Base-by-base conservation (phyloP, 805 yeast genomes). In the Starmera pachycereana region DNA sequence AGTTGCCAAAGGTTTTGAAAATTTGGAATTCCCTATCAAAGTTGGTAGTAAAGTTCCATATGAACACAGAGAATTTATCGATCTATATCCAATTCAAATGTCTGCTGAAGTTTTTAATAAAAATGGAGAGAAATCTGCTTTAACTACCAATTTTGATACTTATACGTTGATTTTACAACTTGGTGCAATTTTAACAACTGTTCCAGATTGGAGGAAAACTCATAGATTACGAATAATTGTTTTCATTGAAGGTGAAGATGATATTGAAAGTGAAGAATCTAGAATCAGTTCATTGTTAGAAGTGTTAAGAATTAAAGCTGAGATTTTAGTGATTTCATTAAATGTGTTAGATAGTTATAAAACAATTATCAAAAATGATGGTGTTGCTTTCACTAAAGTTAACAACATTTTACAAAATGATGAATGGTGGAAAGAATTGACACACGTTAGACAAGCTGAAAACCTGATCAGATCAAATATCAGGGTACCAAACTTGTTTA, bases 51-150 rank as follows among this genome's bases (percentile, higher is more conserved):
- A 54, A 12, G 37, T 62, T 14, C 49, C 53, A 3, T 51, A 54
- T 12, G 49, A 53, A 1, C 51, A 60, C 25, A 71, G 68, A 44
- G 69, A 71, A 46, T 81, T 65, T 48, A 88, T 92, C 52, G 99
- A 92, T 57, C 62, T 92, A 32, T 92, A 94, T 58, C 98, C 99
- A 0, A 89, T 92, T 48, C 98, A 92, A 53, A 92, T 92, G 97
- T 80, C 94, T 4, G 90, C 95, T 0, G 77, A 79, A 34, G 75
- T 86, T 38, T 69, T 76, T 36, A 76, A 80, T 41, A 73, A 72
- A 19, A 71, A 75, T 39, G 89, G 89, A 5, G 70, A 66, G 27
- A 74, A 74, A 40, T 75, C 81, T 13, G 78, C 83, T 1, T 55
- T 81, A 44, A 83, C 96, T 0, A 88, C 95, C 4, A 92, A 92